A percentile compares a stretch with the other conserved stretches of the same genome.
Evolutionary conservation across 345 rosid species (phyloP).

Genomic region (Aquilaria yunnanensis): DNA sequence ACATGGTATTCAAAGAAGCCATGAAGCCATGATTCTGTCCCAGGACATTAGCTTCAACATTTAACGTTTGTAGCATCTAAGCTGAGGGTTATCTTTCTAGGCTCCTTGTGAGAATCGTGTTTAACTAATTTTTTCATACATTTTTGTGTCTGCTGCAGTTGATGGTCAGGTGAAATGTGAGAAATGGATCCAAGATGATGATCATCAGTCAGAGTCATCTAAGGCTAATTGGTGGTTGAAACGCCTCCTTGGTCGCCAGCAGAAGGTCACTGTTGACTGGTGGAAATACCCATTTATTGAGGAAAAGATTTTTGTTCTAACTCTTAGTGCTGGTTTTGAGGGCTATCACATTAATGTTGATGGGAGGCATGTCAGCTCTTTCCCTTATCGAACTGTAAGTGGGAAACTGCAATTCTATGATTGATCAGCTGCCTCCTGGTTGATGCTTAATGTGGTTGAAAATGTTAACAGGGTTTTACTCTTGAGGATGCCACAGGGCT

Average conservation of each 20-base stretch:
- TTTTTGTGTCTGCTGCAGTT: constrained; percentile 43
- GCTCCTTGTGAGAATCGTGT: too few relatives aligned
- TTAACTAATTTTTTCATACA: constrained; percentile 2
- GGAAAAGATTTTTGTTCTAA: constrained; percentile 76
- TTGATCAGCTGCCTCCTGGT: constrained; percentile 9
- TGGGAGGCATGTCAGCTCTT: constrained; percentile 88
- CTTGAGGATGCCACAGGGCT: constrained; percentile 98
- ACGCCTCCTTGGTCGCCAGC: constrained; percentile 61
- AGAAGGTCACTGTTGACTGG: constrained; percentile 74
- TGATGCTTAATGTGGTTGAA: constrained; percentile 14
- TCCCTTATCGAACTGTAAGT: constrained; percentile 92
- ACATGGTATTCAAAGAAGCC: too few relatives aligned
- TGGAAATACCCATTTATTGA: constrained; percentile 70
- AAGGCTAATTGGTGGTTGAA: constrained; percentile 90
- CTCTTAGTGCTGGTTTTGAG: constrained; percentile 88
- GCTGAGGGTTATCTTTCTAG: neutral
- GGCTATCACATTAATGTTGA: constrained; percentile 86
- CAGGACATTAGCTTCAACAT: too few relatives aligned
- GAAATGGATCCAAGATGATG: constrained; percentile 90
- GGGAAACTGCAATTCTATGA: neutral
- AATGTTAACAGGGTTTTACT: constrained; percentile 61
- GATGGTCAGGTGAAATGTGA: constrained; percentile 88
- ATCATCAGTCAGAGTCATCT: constrained; percentile 50
- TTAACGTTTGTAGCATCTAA: neutral
- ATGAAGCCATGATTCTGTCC: too few relatives aligned